Base-by-base conservation (phyloP, 345 rosid genomes). In the Punica granatum region DNA sequence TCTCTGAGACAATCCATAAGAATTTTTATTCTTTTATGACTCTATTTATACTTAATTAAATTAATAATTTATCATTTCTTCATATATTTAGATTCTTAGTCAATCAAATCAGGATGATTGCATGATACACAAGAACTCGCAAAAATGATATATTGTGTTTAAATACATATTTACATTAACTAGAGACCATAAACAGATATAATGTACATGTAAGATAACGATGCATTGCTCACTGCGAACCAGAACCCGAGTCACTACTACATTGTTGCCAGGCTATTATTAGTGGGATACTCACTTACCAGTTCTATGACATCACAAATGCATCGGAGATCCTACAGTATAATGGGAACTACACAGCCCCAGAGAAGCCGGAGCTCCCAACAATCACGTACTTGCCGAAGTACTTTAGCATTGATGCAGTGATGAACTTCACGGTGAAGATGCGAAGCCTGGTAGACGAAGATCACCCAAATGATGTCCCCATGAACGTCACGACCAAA, bases 261-360 rank as follows among this genome's bases (percentile, higher is more conserved):
- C 11, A 54, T 56, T 7, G 16, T 61, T 2, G 65, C 65, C 8
- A 61, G 68, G 46, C 58, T 30, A 65, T 23, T 21, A 56, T 9
- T 61, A 60, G 25, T 65, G 37, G 60, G 21, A 19, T 9, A 14
- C 25, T 18, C 6, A 18, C 25, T 49, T 49, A 49, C 26, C 6
- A 65, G 61, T n/a, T 31, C 28, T 70, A 4, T 48, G 67, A 41
- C 63, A n/a, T 36, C 8, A 49, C 51, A 2, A 51, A 49, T 14
- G 35, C 67, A 32, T 63, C 73, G 4, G 68, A 63, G 16, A 70
- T 70, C 35, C 62, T 70, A 1, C 49, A 63, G 48, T 70, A 70
- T 39, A 64, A 9, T 23, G 63, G 73, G 37, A 36, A 60, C 56
- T 63, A 70, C 67, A 54, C 68, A 6, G 48, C 37, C 10, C 44